Evolutionary conservation across 305 asterid species (phyloP).

Genomic region (Fraxinus sp.): DNA sequence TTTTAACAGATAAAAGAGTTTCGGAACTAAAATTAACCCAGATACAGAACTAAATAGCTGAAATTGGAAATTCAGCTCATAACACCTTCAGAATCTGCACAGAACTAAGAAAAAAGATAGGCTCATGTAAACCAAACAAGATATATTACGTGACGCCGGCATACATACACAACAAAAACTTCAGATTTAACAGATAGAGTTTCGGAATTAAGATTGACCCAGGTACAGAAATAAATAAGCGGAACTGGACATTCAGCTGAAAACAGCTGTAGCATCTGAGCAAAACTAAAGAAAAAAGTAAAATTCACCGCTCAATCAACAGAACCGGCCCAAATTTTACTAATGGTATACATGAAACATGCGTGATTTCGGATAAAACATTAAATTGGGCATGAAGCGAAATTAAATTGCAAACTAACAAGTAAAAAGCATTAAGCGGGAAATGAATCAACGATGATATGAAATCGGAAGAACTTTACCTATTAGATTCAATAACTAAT

Average conservation of each 20-base stretch:
- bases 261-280: not conserved
- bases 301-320: not conserved
- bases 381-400: not conserved
- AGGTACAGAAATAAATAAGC: not conserved
- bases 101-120: not conserved
- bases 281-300: not conserved
- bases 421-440: not conserved
- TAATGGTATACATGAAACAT: not conserved
- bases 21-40: not conserved
- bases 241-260: not conserved
- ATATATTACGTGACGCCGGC: not conserved
- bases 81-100: not conserved
- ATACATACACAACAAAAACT: not conserved
- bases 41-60: not conserved
- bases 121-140: not conserved
- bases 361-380: not conserved
- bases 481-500: constrained; percentile 16
- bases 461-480: constrained; percentile 34
- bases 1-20: not conserved
- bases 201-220: not conserved
- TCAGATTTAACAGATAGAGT: not conserved
- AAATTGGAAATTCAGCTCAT: not conserved
- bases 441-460: not conserved
- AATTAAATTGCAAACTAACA: not conserved
- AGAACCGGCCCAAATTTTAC: not conserved